Evolutionary conservation across 2,329 filamentous ascomycete species (phyloP), one percentile per base, ranked within the genome.

Genomic region (Colletotrichum australisinense): DNA sequence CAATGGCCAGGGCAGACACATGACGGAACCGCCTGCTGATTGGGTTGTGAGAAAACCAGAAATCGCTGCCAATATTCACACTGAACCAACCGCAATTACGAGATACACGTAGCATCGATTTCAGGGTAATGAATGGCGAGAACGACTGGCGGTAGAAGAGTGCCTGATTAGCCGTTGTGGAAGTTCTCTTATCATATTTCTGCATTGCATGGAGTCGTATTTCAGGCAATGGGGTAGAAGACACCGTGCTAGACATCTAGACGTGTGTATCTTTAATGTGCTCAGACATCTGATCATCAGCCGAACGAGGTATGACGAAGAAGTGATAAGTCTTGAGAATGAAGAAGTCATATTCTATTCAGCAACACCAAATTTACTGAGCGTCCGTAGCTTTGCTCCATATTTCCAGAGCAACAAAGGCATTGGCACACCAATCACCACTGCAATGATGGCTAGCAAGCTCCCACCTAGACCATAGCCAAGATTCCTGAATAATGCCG

Each of bases 381-480:
- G 78, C 3, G 72, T 74, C 66, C 83, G 75, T 7, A 84, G 57
- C 14, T 66, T 78, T 5, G 80, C 79, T 0, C 86, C 86, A 65
- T 80, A 86, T 1, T 75, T 76, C 84, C 83, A 87, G 9, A 88
- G 42, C 4, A 85, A 55, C 24, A 84, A 73, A 0, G 84, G 82
- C 5, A 81, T 79, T 1, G 85, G 84, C 35, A 81, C 76, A 3
- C 69, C 78, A 32, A 81, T 76, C 0, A 76, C 82, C 2, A 91
- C 74, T 0, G 78, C 78, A 0, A 80, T 75, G 19, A 85, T 79
- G 0, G 81, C 85, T 58, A 88, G 67, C 1, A 83, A 55, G 30
- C 76, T 84, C 30, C 84, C 84, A 0, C 82, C 80, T 81, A 82
- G 84, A 1, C 83, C 83, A 30, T 84, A 84, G 0, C 83, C 82